Evolutionary conservation across 2,329 filamentous ascomycete species (phyloP).

Genomic region (Dactylellina sp.): DNA sequence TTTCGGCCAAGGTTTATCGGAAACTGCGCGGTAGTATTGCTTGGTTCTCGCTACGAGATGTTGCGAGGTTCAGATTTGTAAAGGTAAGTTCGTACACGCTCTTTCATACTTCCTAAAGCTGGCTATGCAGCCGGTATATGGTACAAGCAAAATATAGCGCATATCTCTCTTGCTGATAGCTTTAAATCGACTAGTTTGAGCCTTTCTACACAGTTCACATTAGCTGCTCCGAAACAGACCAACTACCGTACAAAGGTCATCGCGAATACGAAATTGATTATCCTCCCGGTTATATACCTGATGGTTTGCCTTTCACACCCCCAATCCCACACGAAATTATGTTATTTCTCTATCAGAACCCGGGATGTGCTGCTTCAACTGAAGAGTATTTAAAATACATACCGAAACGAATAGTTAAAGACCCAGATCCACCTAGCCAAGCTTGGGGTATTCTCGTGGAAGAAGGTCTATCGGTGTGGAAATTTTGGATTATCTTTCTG

Average conservation of each 20-base stretch:
- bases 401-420: constrained; percentile 23
- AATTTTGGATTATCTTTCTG: constrained; percentile 9
- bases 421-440: constrained; percentile 14
- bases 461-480: constrained; percentile 21
- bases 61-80: constrained; percentile 25
- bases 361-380: constrained; percentile 18
- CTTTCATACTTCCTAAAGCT: not conserved
- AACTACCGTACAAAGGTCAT: constrained; percentile 11
- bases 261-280: constrained; percentile 41
- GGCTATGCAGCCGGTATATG: not conserved
- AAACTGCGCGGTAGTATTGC: constrained; percentile 10
- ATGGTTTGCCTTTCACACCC: constrained; percentile 11
- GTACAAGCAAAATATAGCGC: not conserved
- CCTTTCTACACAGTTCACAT: constrained; percentile 33
- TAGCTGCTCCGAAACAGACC: constrained; percentile 36
- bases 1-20: constrained; percentile 9
- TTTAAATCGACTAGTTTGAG: constrained; percentile 27
- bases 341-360: constrained; percentile 24
- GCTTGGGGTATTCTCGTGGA: constrained; percentile 40
- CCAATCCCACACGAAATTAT: constrained; percentile 19
- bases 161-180: no score
- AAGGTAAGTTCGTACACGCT: constrained; percentile 8
- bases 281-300: constrained; percentile 16
- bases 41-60: constrained; percentile 16
- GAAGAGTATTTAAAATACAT: constrained; percentile 31